A percentile compares a stretch with the other conserved stretches of the same genome.
Conservation (phyloP, 768 basidiomycete genomes). For the Russula emetica region DNA sequence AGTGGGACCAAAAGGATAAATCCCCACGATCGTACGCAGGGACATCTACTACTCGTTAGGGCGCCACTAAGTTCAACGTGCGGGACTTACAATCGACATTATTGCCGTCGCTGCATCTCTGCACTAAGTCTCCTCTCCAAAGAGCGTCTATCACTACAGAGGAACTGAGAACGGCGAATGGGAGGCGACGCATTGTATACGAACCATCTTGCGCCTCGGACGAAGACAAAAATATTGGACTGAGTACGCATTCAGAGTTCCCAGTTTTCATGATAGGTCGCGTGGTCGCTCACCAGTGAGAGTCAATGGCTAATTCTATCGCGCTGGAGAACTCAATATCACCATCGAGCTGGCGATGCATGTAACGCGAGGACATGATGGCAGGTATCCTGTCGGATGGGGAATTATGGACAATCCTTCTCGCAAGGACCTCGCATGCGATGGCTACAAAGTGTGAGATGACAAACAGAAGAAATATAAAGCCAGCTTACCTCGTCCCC, state of each 20-base stretch:
- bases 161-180: constrained; percentile 1
- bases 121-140: constrained; percentile 81
- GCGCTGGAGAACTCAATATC: constrained; percentile 76
- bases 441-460: constrained; percentile 44
- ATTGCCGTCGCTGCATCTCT: constrained; percentile 66
- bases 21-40: constrained; percentile 55
- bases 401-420: constrained; percentile 68
- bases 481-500: constrained; percentile 57
- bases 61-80: background rate
- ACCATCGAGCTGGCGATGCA: constrained; percentile 67
- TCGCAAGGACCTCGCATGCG: constrained; percentile 82
- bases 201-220: constrained; percentile 78
- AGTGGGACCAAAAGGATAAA: constrained; percentile 59
- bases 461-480: background rate
- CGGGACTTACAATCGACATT: constrained; percentile 67
- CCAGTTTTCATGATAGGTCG: constrained; percentile 4
- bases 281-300: constrained; percentile 59
- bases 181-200: constrained; percentile 22
- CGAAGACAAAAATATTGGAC: constrained; percentile 81
- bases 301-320: constrained; percentile 88
- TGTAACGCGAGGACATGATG: constrained; percentile 77
- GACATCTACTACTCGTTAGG: constrained; percentile 48
- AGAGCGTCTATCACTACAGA: constrained; percentile 67
- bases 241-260: constrained; percentile 31
- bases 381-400: constrained; percentile 57